Percentiles rank a stretch among this genome's conserved stretches.
Conservation (phyloP, 345 rosid genomes). For the Camelina hispida region DNA sequence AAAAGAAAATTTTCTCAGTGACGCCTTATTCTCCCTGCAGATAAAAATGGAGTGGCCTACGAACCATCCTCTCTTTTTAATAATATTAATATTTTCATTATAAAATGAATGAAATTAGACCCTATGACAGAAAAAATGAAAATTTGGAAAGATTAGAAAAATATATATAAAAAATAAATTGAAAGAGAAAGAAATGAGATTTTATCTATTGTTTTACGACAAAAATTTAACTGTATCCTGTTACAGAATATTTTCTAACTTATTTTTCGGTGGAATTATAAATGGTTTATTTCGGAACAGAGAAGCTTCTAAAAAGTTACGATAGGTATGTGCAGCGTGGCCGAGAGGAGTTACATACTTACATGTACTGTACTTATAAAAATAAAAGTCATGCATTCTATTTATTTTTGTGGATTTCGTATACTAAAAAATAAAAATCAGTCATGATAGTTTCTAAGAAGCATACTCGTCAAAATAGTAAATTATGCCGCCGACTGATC, state of each 20-base stretch:
- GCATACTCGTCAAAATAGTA: background rate
- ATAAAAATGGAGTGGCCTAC: conserved; percentile 9
- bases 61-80: background rate
- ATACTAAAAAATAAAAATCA: background rate
- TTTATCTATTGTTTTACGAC: too few relatives aligned
- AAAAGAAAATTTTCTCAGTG: background rate
- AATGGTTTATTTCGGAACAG: background rate
- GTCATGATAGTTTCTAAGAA: background rate
- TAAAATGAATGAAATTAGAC: too few relatives aligned
- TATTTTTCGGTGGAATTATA: background rate
- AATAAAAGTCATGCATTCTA: background rate
- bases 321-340: background rate
- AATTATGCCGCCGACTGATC: background rate
- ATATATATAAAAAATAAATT: too few relatives aligned
- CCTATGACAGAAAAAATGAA: too few relatives aligned
- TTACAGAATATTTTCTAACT: background rate
- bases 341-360: background rate
- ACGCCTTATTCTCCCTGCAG: background rate
- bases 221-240: background rate
- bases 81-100: background rate
- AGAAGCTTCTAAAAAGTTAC: background rate
- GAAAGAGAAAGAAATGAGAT: too few relatives aligned
- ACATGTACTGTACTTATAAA: background rate
- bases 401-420: background rate
- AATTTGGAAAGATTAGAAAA: too few relatives aligned